Evolutionary conservation across 805 yeast species (phyloP), one percentile per base, ranked within the genome.

Genomic region (Starmerella roubikii): DNA sequence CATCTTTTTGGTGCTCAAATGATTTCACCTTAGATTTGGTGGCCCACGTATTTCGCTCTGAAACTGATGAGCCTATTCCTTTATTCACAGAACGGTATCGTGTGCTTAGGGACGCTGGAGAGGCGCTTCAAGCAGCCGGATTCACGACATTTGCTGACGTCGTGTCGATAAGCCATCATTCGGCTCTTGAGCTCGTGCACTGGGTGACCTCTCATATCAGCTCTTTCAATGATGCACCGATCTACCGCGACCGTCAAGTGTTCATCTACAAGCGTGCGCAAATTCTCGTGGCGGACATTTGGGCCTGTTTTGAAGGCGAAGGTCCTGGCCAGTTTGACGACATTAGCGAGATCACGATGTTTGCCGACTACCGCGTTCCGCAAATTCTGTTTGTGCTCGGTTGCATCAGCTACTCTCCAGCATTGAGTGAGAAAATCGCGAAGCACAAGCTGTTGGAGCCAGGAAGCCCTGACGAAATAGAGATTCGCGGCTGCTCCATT

Each of bases 291-390:
- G 57, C 62, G 12, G 69, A 65, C 35, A 44, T 65, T 18, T 65
- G 69, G 69, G 69, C 67, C 1, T 60, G 66, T 46, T 64, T 64
- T 40, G 47, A 60, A 12, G 64, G 64, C 22, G 12, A 48, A 13
- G 47, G 54, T 7, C 54, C 43, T 27, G 69, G 68, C 7, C 34
- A 36, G n/a, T 65, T 65, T 38, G 28, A 38, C 20, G 69, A 65
- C 41, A 65, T 65, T 32, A 61, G 57, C 39, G 36, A 48, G 17
- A 44, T 65, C 35, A 64, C 68, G 15, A 65, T 65, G 69, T 65
- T 65, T 50, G 69, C 69, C 13, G 69, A 65, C 45, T 65, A 65
- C 42, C 54, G 69, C 13, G 69, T 65, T 9, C 69, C 69, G 1
- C 69, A 65, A 42, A 64, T 65, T 11, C 54, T 65, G 22, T 53